A percentile compares a stretch with the other conserved stretches of the same genome.
These are phyloP conservation scores for Beauveria asiatica DNA, from an alignment of 2,329 filamentous ascomycete species.

Conservation along the genomic window DNA sequence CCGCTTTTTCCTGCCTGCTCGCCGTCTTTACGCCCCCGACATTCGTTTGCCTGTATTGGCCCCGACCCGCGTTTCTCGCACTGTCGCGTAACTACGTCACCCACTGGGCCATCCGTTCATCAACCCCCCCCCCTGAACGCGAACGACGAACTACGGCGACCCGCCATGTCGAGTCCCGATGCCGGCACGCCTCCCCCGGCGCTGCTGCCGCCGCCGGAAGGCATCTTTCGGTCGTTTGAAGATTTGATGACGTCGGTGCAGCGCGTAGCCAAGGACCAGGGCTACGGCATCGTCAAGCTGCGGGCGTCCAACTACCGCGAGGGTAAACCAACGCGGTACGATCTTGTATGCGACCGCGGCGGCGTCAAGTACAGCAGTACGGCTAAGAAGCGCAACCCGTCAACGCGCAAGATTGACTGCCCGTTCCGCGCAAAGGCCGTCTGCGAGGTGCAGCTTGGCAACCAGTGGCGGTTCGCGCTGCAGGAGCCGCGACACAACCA, in stretches of 20 bases:
- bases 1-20: background rate
- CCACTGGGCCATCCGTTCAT: constrained; percentile 14
- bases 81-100: constrained; percentile 10
- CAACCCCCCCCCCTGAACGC: constrained; percentile 17
- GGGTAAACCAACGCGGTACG: constrained; percentile 53
- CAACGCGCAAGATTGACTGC: constrained; percentile 55
- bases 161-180: constrained; percentile 15
- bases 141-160: constrained; percentile 10
- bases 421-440: constrained; percentile 56
- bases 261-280: constrained; percentile 52
- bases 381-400: constrained; percentile 55
- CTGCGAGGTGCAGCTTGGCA: constrained; percentile 52
- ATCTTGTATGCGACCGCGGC: constrained; percentile 54
- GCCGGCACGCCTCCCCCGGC: constrained; percentile 34
- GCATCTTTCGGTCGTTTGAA: constrained; percentile 51
- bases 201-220: constrained; percentile 49
- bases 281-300: constrained; percentile 54
- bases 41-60: background rate
- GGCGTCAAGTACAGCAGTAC: constrained; percentile 58
- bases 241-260: constrained; percentile 51
- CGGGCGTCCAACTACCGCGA: constrained; percentile 56
- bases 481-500: constrained; percentile 55
- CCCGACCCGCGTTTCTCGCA: constrained; percentile 8
- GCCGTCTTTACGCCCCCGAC: background rate
- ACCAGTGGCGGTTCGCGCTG: constrained; percentile 56